These are phyloP conservation scores for Corylus americana DNA, from an alignment of 306 rosid genomes.

Conservation along the genomic window DNA sequence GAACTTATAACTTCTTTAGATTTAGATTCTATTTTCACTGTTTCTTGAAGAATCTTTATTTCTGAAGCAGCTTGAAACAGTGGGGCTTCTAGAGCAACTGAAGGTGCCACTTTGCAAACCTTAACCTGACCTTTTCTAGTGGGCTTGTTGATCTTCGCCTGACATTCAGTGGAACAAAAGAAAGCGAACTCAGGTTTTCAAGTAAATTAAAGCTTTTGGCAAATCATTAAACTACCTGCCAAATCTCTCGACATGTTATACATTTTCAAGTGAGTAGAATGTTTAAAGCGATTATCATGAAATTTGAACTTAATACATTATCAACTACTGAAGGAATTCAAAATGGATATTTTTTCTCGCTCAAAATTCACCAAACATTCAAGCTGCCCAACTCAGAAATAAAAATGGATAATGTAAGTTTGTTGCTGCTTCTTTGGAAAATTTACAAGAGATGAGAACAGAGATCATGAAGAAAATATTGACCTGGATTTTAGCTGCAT, in stretches of 20 bases:
- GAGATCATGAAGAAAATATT: conserved; percentile 3
- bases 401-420: not conserved
- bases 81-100: conserved; percentile 25
- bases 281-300: not conserved
- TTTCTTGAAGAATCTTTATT: conserved; percentile 29
- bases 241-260: not conserved
- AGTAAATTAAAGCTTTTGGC: not conserved
- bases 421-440: not conserved
- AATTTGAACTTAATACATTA: not conserved
- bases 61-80: conserved; percentile 34
- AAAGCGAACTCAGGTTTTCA: conserved; percentile 14
- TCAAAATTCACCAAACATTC: not conserved
- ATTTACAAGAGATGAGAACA: not conserved
- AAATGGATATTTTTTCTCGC: not conserved
- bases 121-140: conserved; percentile 34
- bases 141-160: conserved; percentile 60
- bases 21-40: conserved; percentile 22
- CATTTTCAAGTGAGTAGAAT: conserved; percentile 4
- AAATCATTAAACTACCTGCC: not conserved
- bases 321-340: not conserved
- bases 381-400: not conserved
- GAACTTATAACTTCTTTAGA: conserved; percentile 38
- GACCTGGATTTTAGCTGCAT: conserved; percentile 68
- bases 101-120: conserved; percentile 40
- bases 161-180: conserved; percentile 22